These are phyloP conservation scores for Paraconiothyrium brasiliense DNA, from an alignment of 2,329 filamentous ascomycete genomes.

Conservation along the genomic window DNA sequence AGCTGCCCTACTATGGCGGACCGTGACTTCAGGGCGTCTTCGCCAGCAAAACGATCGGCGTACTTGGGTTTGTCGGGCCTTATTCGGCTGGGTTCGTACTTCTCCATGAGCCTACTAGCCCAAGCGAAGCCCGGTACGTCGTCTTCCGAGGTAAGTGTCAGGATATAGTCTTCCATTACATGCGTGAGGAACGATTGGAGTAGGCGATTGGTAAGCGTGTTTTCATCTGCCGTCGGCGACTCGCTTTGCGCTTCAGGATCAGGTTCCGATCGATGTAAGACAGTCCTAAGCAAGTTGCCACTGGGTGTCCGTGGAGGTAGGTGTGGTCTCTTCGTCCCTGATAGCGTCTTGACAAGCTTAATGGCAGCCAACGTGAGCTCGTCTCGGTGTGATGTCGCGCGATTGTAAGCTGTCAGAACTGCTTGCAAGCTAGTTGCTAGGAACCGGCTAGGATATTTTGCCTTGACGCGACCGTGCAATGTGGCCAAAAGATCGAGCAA, in stretches of 20 bases:
- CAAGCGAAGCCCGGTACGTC: constrained; percentile 61
- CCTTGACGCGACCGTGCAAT: constrained; percentile 77
- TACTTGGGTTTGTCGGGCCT: constrained; percentile 70
- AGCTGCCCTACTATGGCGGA: constrained; percentile 77
- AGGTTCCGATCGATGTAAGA: constrained; percentile 52
- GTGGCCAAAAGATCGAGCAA: constrained; percentile 77
- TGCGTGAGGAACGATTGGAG: constrained; percentile 82
- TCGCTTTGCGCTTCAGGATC: constrained; percentile 66
- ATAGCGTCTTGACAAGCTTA: constrained; percentile 74
- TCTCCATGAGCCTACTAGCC: constrained; percentile 71
- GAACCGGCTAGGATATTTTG: constrained; percentile 80
- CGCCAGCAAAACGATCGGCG: constrained; percentile 70
- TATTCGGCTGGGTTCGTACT: constrained; percentile 70
- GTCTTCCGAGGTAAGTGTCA: constrained; percentile 55
- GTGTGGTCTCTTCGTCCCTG: constrained; percentile 72
- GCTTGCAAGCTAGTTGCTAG: constrained; percentile 79
- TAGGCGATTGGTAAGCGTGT: constrained; percentile 69
- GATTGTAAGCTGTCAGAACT: constrained; percentile 72
- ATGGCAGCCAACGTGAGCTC: constrained; percentile 76
- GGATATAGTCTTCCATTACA: constrained; percentile 77
- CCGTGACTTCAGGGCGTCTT: constrained; percentile 67
- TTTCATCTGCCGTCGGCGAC: constrained; percentile 62
- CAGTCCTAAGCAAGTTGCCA: constrained; percentile 52
- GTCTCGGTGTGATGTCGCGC: constrained; percentile 63
- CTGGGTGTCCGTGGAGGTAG: constrained; percentile 67